Percentiles rank a stretch among this genome's conserved stretches.
These are phyloP conservation scores for Curvularia hawaiiensis DNA, from an alignment of 2,329 filamentous ascomycete species.

Conservation along the genomic window DNA sequence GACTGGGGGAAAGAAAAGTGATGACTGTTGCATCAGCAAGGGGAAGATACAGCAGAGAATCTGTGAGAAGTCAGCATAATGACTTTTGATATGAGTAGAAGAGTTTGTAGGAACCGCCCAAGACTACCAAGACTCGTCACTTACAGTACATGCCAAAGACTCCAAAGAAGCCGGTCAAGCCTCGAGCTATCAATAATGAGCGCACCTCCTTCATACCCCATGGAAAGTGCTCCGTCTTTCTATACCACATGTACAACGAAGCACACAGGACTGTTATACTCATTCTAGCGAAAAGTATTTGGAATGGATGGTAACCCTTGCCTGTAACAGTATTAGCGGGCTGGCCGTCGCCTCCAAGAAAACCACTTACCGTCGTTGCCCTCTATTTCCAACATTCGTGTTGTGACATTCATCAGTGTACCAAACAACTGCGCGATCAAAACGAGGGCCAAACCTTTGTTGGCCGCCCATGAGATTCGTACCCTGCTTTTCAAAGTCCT, in stretches of 20 bases:
- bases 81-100: constrained; percentile 23
- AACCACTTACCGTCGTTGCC: constrained; percentile 59
- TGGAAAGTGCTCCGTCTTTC: constrained; percentile 69
- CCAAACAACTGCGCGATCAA: constrained; percentile 80
- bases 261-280: constrained; percentile 71
- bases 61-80: constrained; percentile 36
- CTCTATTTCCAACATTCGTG: constrained; percentile 72
- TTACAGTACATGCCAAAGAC: constrained; percentile 75
- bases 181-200: constrained; percentile 69
- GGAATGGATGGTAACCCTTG: constrained; percentile 75
- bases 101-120: neutral
- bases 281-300: constrained; percentile 82
- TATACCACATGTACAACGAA: constrained; percentile 75
- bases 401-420: constrained; percentile 82
- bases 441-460: constrained; percentile 76
- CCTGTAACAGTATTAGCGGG: constrained; percentile 33
- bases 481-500: constrained; percentile 27
- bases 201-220: constrained; percentile 71
- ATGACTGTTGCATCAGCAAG: constrained; percentile 88
- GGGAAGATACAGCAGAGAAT: constrained; percentile 76
- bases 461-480: constrained; percentile 62
- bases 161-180: constrained; percentile 74
- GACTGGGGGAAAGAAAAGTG: constrained; percentile 80
- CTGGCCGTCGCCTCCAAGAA: neutral
- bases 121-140: constrained; percentile 40